These are phyloP conservation scores for Murraya koenigii DNA, from an alignment of 345 rosid species.

Conservation along the genomic window DNA sequence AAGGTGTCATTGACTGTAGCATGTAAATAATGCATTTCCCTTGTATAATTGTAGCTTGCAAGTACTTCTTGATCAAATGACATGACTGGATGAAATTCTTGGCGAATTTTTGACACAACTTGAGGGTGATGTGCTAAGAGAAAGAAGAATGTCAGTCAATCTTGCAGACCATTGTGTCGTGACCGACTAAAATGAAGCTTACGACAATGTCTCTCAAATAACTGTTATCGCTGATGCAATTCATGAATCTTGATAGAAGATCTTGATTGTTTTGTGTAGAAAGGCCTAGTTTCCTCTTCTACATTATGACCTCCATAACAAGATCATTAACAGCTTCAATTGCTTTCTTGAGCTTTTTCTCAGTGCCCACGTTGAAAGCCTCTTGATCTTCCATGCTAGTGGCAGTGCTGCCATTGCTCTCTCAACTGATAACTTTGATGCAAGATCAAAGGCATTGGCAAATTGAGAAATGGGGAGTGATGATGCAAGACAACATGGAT, in stretches of 20 bases:
- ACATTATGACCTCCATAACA: slow-evolving; percentile 41
- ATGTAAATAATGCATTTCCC: slow-evolving; percentile 46
- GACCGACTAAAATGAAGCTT: slow-evolving; percentile 57
- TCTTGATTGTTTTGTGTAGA: slow-evolving; percentile 31
- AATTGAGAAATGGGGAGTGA: slow-evolving; percentile 40
- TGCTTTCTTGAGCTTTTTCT: slow-evolving; percentile 49
- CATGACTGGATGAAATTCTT: slow-evolving; percentile 17
- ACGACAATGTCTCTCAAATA: slow-evolving; percentile 43
- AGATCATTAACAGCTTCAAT: slow-evolving; percentile 39
- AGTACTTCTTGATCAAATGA: slow-evolving; percentile 16
- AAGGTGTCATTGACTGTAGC: slow-evolving; percentile 53
- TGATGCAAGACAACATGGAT: slow-evolving; percentile 54
- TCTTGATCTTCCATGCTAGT: slow-evolving; percentile 52
- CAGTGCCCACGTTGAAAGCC: slow-evolving; percentile 51
- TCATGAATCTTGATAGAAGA: slow-evolving; percentile 60
- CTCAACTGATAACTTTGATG: slow-evolving; percentile 45
- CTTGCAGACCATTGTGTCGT: slow-evolving; percentile 58
- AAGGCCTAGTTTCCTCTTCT: slow-evolving; percentile 34
- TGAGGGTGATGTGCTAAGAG: slow-evolving; percentile 38
- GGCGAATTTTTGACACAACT: slow-evolving; percentile 34
- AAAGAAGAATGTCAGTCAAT: slow-evolving; percentile 53
- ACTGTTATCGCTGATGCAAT: slow-evolving; percentile 35
- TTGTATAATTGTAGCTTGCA: slow-evolving; percentile 35
- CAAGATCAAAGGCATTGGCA: slow-evolving; percentile 54
- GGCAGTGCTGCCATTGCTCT: slow-evolving; percentile 48